Evolutionary conservation across 1,284 basidiomycete genomes (phyloP), one percentile per base, ranked within the genome.

Genomic region (Flammula alnicola): DNA sequence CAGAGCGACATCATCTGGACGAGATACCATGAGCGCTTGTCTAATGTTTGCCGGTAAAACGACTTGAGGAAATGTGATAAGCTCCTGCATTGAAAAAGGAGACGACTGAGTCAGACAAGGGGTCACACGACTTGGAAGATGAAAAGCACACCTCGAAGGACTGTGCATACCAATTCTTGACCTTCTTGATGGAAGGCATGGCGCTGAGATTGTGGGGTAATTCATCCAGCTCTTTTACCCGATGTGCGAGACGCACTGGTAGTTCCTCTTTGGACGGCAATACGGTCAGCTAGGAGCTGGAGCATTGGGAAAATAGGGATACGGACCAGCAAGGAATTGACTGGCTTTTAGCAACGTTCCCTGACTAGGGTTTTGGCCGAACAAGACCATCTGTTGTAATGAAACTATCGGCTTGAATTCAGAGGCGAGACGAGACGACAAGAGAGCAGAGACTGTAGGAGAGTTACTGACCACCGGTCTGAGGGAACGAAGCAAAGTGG

Each of bases 131-230:
- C 40, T 29, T 23, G n/a, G 20, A 19, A 32, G 20, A 23, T 6
- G 14, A 8, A 33, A 14, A 23, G 74, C 83, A 54, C 47, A 95
- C 95, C 79, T 98, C 92, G 64, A 99, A 99, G 12, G 93, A 95
- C 75, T 99, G 93, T 0, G 95, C 96, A 67, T 99, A 99, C 96
- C 96, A 99, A 65, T 97, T 88, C 76, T 96, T 96, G 57, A 99
- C 96, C 65, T 92, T 94, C 57, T 89, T 84, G 58, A 99, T 98
- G 39, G 90, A 93, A 0, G 91, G 86, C 95, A 97, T 98, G 50
- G 86, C 83, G 62, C 87, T 88, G 52, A 99, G 79, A 44, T 93
- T 89, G 69, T 98, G 91, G 0, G 97, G 96, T 4, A 99, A 80
- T 60, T 94, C 87, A 63, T 98, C 94, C 30, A 99, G 83, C 73